Evolutionary conservation across 2,329 filamentous ascomycete genomes (phyloP).

Genomic region (Elsinoe batatas): DNA sequence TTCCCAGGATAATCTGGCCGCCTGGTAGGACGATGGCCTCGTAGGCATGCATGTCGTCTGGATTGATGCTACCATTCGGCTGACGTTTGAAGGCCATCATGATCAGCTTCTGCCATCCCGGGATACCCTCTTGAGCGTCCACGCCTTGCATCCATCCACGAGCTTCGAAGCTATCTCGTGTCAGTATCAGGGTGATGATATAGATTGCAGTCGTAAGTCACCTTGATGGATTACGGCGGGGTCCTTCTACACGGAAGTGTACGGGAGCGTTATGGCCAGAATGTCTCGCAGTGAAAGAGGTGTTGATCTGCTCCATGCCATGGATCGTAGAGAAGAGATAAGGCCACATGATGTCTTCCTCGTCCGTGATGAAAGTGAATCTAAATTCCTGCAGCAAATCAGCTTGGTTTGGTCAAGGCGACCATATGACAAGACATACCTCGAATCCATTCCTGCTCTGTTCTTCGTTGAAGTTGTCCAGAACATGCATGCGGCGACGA

Average conservation of each 20-base stretch:
- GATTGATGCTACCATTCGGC: conserved; percentile 20
- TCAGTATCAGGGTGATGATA: too few species aligned
- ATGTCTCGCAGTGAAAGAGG: not conserved
- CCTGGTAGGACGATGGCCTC: conserved; percentile 41
- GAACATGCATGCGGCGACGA: conserved; percentile 15
- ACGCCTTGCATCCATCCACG: conserved; percentile 43
- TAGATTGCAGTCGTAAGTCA: not conserved
- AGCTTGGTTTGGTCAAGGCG: not conserved
- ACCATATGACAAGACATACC: conserved; percentile 9
- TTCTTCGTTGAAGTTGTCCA: conserved; percentile 27
- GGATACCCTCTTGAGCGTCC: conserved; percentile 38
- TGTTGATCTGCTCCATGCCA: not conserved
- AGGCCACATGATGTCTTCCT: not conserved
- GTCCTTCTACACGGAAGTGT: not conserved
- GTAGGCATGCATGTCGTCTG: conserved; percentile 37
- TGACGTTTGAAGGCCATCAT: conserved; percentile 41
- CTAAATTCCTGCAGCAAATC: conserved; percentile 15
- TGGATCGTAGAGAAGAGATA: not conserved
- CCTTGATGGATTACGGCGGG: not conserved
- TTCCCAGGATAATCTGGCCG: conserved; percentile 37
- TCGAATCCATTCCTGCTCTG: conserved; percentile 23
- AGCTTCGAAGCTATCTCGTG: conserved; percentile 22
- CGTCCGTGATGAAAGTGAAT: not conserved
- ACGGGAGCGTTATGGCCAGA: not conserved
- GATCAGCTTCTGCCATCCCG: conserved; percentile 45